A percentile compares a stretch with the other conserved stretches of the same genome.
phyloP scores from a whole-genome alignment of 2,329 filamentous ascomycete species.

The Diaporthe batatas region DNA sequence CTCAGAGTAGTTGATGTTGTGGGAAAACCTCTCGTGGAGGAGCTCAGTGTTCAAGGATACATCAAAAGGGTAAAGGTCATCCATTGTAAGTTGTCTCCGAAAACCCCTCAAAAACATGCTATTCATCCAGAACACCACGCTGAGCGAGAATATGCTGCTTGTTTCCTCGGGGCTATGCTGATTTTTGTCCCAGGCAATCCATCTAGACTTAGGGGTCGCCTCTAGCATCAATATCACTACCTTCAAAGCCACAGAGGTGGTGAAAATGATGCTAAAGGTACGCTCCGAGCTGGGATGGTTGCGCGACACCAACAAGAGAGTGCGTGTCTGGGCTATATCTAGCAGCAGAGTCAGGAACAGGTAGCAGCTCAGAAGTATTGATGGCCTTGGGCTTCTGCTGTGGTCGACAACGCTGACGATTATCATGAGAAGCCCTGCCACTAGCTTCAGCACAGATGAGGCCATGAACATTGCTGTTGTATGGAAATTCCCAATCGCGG shows the following conservation, averaged over 20 bases:
- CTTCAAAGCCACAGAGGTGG: slow-evolving; percentile 48
- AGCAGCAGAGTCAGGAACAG: slow-evolving; percentile 58
- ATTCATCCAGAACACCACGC: slow-evolving; percentile 51
- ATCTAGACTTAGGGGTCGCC: slow-evolving; percentile 54
- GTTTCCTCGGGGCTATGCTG: slow-evolving; percentile 55
- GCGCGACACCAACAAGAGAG: slow-evolving; percentile 53
- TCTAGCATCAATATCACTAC: slow-evolving; percentile 55
- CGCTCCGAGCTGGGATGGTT: slow-evolving; percentile 38
- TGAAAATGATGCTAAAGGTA: slow-evolving; percentile 41
- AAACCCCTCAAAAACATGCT: slow-evolving; percentile 50
- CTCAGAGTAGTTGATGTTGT: slow-evolving; percentile 39
- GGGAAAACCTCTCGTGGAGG: slow-evolving; percentile 39
- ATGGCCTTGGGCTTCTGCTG: slow-evolving; percentile 54
- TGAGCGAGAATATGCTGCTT: slow-evolving; percentile 49
- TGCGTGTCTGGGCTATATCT: slow-evolving; percentile 58
- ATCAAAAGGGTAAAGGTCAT: slow-evolving; percentile 51
- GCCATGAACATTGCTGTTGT: slow-evolving; percentile 43
- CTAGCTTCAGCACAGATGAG: slow-evolving; percentile 45
- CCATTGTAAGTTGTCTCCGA: slow-evolving; percentile 48
- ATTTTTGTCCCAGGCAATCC: slow-evolving; percentile 52
- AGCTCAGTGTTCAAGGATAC: slow-evolving; percentile 43
- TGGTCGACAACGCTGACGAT: slow-evolving; percentile 52
- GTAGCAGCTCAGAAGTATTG: slow-evolving; percentile 57
- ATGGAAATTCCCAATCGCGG: background rate
- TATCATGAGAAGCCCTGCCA: slow-evolving; percentile 49